These are phyloP conservation scores for Zizania palustris DNA, from an alignment of 202 grass and related monocot genomes.

Conservation along the genomic window DNA sequence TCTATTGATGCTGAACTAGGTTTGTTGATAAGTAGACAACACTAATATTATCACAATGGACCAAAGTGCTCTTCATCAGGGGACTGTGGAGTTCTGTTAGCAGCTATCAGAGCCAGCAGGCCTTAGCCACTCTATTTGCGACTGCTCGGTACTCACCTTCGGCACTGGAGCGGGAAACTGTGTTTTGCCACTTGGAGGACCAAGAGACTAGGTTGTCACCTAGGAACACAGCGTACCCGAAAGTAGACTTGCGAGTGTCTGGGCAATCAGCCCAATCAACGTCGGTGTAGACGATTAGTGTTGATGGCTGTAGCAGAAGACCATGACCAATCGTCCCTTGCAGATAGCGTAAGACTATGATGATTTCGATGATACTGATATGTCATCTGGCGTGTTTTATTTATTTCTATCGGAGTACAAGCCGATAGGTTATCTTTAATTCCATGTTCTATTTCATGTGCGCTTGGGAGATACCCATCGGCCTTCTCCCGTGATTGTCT, in stretches of 20 bases:
- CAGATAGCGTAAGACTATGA: background rate
- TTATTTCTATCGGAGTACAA: too few species aligned
- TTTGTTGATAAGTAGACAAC: background rate
- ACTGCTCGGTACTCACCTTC: background rate
- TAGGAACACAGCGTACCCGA: background rate
- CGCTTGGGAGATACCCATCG: too few species aligned
- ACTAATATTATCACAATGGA: background rate
- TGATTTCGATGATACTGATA: too few species aligned
- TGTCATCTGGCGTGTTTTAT: too few species aligned
- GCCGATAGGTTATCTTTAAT: background rate
- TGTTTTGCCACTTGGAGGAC: background rate
- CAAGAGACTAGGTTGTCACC: background rate
- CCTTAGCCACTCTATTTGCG: background rate
- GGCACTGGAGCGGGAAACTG: background rate
- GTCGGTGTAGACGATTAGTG: background rate
- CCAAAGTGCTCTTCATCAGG: background rate
- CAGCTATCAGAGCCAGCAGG: background rate
- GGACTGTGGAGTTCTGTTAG: background rate
- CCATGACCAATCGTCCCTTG: background rate
- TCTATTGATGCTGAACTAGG: too few species aligned
- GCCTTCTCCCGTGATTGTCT: too few species aligned
- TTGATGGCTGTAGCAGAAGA: background rate
- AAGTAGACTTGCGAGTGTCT: background rate
- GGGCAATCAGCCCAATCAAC: background rate
- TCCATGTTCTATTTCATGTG: too few species aligned